phyloP scores from a whole-genome alignment of 169 alveolate genomes.

The Plasmodium falciparum region DNA sequence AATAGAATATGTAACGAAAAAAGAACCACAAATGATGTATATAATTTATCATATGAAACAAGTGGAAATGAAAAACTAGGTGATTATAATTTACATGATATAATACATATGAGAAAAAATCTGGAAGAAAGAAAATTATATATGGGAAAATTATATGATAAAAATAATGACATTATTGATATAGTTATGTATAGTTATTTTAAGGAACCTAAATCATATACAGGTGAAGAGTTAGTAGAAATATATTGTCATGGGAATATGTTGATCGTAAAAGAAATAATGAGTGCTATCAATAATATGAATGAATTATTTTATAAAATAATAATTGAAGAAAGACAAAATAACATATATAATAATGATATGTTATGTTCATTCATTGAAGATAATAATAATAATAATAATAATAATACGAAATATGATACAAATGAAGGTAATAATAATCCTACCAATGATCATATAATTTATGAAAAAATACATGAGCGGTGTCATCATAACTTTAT shows the following conservation, averaged over 20 bases:
- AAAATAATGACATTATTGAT: slow-evolving; percentile 14
- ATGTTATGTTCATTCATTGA: slow-evolving; percentile 2
- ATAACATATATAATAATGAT: slow-evolving; percentile 8
- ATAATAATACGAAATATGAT: background rate
- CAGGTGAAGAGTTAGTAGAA: slow-evolving; percentile 89
- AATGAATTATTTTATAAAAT: slow-evolving; percentile 13
- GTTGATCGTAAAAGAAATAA: slow-evolving; percentile 78
- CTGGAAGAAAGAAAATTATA: slow-evolving; percentile 29
- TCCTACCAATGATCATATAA: background rate
- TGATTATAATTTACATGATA: slow-evolving; percentile 18
- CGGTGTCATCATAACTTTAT: background rate
- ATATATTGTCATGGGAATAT: slow-evolving; percentile 85
- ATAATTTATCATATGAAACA: background rate
- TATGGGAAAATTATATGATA: slow-evolving; percentile 9
- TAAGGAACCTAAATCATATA: slow-evolving; percentile 81
- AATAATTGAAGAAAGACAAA: slow-evolving; percentile 61
- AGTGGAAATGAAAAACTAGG: slow-evolving; percentile 12
- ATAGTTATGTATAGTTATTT: slow-evolving; percentile 17
- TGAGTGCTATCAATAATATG: slow-evolving; percentile 32
- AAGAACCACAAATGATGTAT: background rate
- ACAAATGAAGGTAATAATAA: background rate
- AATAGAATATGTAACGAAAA: background rate
- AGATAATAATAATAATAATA: background rate
- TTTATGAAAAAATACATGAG: too few species aligned
- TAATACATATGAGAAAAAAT: slow-evolving; percentile 20